These are phyloP conservation scores for Saccharomycopsis guyanensis DNA, from an alignment of 805 yeast species.

Conservation along the genomic window DNA sequence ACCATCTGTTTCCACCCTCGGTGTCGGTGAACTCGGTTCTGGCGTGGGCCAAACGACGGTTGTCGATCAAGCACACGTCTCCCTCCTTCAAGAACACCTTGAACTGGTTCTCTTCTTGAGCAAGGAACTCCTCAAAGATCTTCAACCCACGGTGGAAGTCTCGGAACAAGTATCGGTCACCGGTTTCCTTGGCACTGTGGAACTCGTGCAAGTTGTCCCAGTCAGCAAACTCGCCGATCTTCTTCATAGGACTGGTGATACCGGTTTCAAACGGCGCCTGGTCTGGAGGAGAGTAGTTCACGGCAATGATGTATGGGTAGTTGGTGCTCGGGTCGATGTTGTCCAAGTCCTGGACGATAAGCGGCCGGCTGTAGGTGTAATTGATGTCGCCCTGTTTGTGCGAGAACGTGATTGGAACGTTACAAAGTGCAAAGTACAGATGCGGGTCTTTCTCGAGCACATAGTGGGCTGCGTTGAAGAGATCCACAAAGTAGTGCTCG, in stretches of 20 bases:
- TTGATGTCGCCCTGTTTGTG: conserved; percentile 44
- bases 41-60: conserved; percentile 64
- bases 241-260: conserved; percentile 31
- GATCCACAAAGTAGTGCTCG: conserved; percentile 61
- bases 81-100: conserved; percentile 48
- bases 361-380: conserved; percentile 55
- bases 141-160: conserved; percentile 53
- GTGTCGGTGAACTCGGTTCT: conserved; percentile 42
- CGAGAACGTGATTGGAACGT: conserved; percentile 61
- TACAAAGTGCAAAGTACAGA: conserved; percentile 55
- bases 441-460: conserved; percentile 49
- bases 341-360: conserved; percentile 47
- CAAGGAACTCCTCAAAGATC: conserved; percentile 52
- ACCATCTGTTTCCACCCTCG: conserved; percentile 50
- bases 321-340: conserved; percentile 28
- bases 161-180: conserved; percentile 37
- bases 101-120: conserved; percentile 45
- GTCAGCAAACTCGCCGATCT: conserved; percentile 21
- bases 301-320: conserved; percentile 39
- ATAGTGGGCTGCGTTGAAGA: conserved; percentile 53
- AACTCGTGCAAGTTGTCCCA: conserved; percentile 16
- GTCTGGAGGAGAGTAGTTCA: conserved; percentile 76
- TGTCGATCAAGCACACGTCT: conserved; percentile 60
- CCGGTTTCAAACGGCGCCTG: conserved; percentile 70
- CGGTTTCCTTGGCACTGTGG: conserved; percentile 31